A percentile compares a stretch with the other conserved stretches of the same genome.
phyloP scores from a whole-genome alignment of 345 rosid genomes.

The Nasturtium officinale region DNA sequence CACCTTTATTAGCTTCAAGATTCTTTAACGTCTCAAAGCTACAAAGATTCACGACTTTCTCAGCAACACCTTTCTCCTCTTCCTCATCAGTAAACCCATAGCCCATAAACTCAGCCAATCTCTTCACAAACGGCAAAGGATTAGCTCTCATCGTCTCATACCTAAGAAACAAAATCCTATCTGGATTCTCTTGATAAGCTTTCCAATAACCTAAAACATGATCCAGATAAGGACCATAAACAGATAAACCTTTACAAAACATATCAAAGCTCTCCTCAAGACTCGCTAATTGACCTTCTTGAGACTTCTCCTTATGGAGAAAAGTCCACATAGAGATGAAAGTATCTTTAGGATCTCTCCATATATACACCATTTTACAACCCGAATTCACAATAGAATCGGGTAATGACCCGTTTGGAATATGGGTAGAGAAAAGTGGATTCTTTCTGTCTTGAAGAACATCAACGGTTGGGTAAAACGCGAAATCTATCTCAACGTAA shows the following conservation, averaged over 20 bases:
- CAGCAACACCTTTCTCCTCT: slow-evolving; percentile 37
- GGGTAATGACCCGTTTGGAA: slow-evolving; percentile 37
- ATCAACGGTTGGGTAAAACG: slow-evolving; percentile 41
- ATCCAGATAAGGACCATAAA: slow-evolving; percentile 47
- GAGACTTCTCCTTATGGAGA: slow-evolving; percentile 46
- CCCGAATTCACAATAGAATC: slow-evolving; percentile 36
- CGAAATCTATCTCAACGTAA: slow-evolving; percentile 46
- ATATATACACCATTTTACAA: slow-evolving; percentile 45
- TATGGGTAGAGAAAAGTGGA: slow-evolving; percentile 45
- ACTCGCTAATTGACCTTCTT: slow-evolving; percentile 39
- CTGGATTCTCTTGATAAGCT: slow-evolving; percentile 34
- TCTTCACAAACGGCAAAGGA: slow-evolving; percentile 44
- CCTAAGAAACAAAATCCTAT: slow-evolving; percentile 40
- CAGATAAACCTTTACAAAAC: slow-evolving; percentile 45
- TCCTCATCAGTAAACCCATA: slow-evolving; percentile 42
- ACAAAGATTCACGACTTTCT: slow-evolving; percentile 41
- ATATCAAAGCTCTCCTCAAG: slow-evolving; percentile 42
- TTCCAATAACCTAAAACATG: slow-evolving; percentile 47
- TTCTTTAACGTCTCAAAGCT: slow-evolving; percentile 48
- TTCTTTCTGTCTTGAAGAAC: slow-evolving; percentile 39
- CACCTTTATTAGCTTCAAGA: slow-evolving; percentile 47
- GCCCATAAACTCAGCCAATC: slow-evolving; percentile 47
- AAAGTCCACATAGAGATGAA: slow-evolving; percentile 49
- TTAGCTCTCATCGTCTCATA: slow-evolving; percentile 45
- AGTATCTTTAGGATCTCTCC: slow-evolving; percentile 48